phyloP scores from a whole-genome alignment of 176 grass and related monocot species.

The Oryza rufipogon region DNA sequence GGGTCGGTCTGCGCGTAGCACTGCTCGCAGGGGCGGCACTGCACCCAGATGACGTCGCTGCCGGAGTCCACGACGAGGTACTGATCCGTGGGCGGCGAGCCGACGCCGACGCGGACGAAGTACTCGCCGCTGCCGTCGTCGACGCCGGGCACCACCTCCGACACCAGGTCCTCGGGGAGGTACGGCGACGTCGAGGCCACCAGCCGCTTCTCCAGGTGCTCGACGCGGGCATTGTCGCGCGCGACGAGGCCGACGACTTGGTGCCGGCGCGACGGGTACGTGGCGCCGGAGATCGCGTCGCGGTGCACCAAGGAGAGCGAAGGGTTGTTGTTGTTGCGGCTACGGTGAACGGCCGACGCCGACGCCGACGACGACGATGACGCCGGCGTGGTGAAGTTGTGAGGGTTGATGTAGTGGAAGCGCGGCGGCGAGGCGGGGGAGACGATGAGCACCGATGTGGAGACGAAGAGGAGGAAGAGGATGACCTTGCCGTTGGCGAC shows the following conservation, averaged over 20 bases:
- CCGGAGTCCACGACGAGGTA: slow-evolving; percentile 92
- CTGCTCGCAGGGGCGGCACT: slow-evolving; percentile 72
- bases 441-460: neutral
- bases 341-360: neutral
- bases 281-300: slow-evolving; percentile 46
- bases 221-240: slow-evolving; percentile 48
- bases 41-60: slow-evolving; percentile 96
- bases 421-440: slow-evolving; percentile 33
- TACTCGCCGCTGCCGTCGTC: slow-evolving; percentile 88
- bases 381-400: slow-evolving; percentile 38
- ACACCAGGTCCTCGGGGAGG: slow-evolving; percentile 49
- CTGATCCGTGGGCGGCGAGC: slow-evolving; percentile 69
- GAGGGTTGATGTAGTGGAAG: slow-evolving; percentile 55
- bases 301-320: slow-evolving; percentile 66
- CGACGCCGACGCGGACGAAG: slow-evolving; percentile 83
- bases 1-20: slow-evolving; percentile 89
- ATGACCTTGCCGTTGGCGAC: slow-evolving; percentile 17
- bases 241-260: slow-evolving; percentile 26
- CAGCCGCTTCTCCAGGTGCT: slow-evolving; percentile 43
- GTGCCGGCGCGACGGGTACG: slow-evolving; percentile 44
- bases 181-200: slow-evolving; percentile 42
- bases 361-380: neutral
- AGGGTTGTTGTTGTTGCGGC: slow-evolving; percentile 11
- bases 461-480: slow-evolving; percentile 37
- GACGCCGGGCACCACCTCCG: slow-evolving; percentile 78